A percentile compares a stretch with the other conserved stretches of the same genome.
These are phyloP conservation scores for Globisporangium splendens DNA, from an alignment of 352 stramenopile species.

Conservation along the genomic window DNA sequence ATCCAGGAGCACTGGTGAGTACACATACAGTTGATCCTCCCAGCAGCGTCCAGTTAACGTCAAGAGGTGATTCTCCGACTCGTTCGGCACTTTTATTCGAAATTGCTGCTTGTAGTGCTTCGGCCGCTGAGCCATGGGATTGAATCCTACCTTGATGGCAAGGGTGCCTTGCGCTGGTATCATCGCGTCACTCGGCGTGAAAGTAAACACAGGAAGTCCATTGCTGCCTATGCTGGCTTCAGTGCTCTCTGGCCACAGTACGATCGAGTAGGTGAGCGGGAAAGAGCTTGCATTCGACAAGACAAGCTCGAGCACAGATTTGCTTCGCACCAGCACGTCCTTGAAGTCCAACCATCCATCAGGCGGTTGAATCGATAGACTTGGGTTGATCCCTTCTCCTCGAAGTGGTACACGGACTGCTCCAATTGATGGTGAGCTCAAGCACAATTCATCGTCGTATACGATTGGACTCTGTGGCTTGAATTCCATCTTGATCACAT, in stretches of 20 bases:
- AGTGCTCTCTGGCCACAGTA: conserved; percentile 9
- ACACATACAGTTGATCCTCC: conserved; percentile 78
- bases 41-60: conserved; percentile 58
- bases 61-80: conserved; percentile 62
- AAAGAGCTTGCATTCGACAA: conserved; percentile 68
- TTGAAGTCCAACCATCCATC: conserved; percentile 66
- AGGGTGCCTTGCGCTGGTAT: conserved; percentile 61
- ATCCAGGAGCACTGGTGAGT: conserved; percentile 19
- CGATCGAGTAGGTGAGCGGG: conserved; percentile 53
- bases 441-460: conserved; percentile 72
- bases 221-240: conserved; percentile 10
- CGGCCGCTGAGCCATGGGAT: conserved; percentile 46
- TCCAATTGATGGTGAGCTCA: conserved; percentile 32
- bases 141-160: conserved; percentile 62
- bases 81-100: conserved; percentile 70
- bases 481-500: conserved; percentile 62
- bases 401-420: conserved; percentile 35
- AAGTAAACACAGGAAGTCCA: conserved; percentile 52
- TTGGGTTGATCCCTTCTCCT: conserved; percentile 78
- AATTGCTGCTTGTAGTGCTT: conserved; percentile 55
- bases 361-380: conserved; percentile 52
- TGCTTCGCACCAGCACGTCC: conserved; percentile 60
- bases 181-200: conserved; percentile 48
- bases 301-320: conserved; percentile 36
- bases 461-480: conserved; percentile 40